Percentiles rank a stretch among this genome's conserved stretches.
These are phyloP conservation scores for Citrus maxima DNA, from an alignment of 345 rosid species.

Conservation along the genomic window DNA sequence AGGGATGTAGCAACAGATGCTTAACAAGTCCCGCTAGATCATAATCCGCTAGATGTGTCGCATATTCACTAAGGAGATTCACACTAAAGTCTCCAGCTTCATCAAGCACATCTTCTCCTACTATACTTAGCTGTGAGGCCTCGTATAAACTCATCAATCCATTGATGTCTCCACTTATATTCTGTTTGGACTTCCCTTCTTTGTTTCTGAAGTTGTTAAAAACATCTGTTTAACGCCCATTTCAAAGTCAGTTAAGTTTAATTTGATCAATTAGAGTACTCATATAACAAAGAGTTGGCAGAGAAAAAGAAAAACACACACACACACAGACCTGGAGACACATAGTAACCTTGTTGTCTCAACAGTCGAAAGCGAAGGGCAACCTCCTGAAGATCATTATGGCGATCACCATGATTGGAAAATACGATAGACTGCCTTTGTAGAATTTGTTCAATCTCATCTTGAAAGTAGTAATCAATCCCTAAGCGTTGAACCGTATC, in stretches of 20 bases:
- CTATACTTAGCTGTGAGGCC: slow-evolving; percentile 51
- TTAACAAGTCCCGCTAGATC: neutral
- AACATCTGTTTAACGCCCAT: slow-evolving; percentile 32
- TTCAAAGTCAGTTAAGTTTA: neutral
- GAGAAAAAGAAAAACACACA: too few relatives aligned
- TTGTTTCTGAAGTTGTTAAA: slow-evolving; percentile 27
- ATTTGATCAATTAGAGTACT: too few relatives aligned
- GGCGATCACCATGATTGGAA: neutral
- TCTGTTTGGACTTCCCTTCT: slow-evolving; percentile 20
- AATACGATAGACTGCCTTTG: neutral
- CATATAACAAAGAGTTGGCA: neutral
- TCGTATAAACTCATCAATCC: slow-evolving; percentile 45
- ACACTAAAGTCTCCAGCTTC: slow-evolving; percentile 25
- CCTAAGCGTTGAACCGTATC: slow-evolving; percentile 1
- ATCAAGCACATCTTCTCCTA: slow-evolving; percentile 47
- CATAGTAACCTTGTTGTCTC: slow-evolving; percentile 25
- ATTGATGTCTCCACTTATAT: slow-evolving; percentile 19
- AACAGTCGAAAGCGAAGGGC: slow-evolving; percentile 27
- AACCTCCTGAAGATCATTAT: slow-evolving; percentile 17
- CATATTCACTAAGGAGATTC: slow-evolving; percentile 19
- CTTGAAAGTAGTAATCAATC: neutral
- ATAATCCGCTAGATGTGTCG: neutral
- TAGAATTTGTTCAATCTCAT: neutral
- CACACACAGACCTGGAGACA: slow-evolving; percentile 21
- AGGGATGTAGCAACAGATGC: slow-evolving; percentile 31